Percentiles rank a stretch among this genome's conserved stretches.
Evolutionary conservation across 225 moss, liverwort and hornwort genomes (phyloP).

Genomic region (Climacium dendroides): DNA sequence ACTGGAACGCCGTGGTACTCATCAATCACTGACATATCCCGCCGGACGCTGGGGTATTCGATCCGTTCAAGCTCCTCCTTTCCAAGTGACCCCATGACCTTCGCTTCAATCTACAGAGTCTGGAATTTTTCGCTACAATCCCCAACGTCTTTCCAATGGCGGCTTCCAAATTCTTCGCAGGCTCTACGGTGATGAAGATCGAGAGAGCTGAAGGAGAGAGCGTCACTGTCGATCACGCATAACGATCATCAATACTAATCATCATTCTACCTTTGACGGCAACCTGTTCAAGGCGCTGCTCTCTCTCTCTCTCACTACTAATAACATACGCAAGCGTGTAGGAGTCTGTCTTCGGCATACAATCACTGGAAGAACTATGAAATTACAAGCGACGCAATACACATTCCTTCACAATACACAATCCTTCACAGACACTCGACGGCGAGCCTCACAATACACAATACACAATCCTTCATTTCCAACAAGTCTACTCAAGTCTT

Average conservation of each 20-base stretch:
- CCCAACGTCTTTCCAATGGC: background rate
- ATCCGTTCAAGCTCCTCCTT: conserved; percentile 2
- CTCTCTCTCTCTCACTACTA: background rate
- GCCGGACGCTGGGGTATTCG: conserved; percentile 43
- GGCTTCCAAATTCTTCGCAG: background rate
- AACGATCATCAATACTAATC: background rate
- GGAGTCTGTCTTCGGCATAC: background rate
- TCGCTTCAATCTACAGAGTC: background rate
- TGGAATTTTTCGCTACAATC: background rate
- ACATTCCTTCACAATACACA: background rate
- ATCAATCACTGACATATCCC: conserved; percentile 55
- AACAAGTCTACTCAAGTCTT: background rate
- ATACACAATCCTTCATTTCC: background rate
- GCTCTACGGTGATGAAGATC: background rate
- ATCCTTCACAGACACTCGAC: background rate
- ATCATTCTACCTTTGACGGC: background rate
- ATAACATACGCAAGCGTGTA: background rate
- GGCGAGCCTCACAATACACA: background rate
- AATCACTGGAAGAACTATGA: background rate
- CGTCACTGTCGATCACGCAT: background rate
- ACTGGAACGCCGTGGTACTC: conserved; percentile 48
- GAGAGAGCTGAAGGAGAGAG: background rate
- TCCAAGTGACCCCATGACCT: conserved; percentile 31
- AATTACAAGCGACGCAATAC: background rate
- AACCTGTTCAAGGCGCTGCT: background rate